Base-by-base conservation (phyloP, 140 eudicot genomes). In the Stevia rebaudiana region DNA sequence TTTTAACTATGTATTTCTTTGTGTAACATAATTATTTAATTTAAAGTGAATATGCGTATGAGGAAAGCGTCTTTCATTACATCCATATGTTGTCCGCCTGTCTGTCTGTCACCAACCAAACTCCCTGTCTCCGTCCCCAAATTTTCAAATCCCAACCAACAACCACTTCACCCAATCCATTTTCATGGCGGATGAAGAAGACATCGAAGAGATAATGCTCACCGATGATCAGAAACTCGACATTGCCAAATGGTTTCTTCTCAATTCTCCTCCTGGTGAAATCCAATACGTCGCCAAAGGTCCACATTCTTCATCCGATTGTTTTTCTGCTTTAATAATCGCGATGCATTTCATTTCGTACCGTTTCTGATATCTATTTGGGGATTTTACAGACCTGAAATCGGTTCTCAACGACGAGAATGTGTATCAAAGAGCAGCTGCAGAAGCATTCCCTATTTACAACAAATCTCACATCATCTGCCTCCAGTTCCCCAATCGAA, bases 231-330 rank as follows among this genome's bases (percentile, higher is more conserved):
- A 88, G 74, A 92, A 92, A 71, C 59, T 80, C 31, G 95, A 85
- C 80, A 85, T 92, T 69, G 97, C 99, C 76, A 92, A 85, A 65
- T 92, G 99, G 99, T 92, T 92, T 67, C 97, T 92, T 63, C 89
- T 92, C 63, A 88, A 88, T 71, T 78, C 99, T 49, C 99, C 99
- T 43, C 86, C 97, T 50, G 99, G 97, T 50, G 99, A 92, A 86
- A 88, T 94, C 67, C 86, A 81, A 72, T 94, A 88, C 82, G 90
- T 94, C 24, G 94, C 97, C 72, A 88, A 85, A 85, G 99, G 97
- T 88, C 30, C 25, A 1, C 3, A n/a, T n/a, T 28, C 4, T 28
- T 1, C 33, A 28, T 4, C 17, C 43, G 3, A 39, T 28, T 28
- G 5, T 8, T 23, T 42, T 49, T 6, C 53, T 24, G 3, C 13